Percentiles rank a stretch among this genome's conserved stretches.
phyloP scores from a whole-genome alignment of 2,329 filamentous ascomycete genomes.

The Ascochyta fabae region DNA sequence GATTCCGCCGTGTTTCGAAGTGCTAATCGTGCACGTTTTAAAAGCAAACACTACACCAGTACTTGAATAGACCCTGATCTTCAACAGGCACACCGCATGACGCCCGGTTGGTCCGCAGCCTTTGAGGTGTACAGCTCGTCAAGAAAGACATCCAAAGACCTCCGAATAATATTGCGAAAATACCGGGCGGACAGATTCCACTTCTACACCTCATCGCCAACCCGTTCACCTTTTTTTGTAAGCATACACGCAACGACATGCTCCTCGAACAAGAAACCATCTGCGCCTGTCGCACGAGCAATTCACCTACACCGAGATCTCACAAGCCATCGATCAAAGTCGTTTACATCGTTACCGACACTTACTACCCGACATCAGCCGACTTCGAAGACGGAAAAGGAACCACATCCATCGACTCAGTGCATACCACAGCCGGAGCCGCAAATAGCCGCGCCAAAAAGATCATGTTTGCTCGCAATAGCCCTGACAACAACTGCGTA shows the following conservation, averaged over 20 bases:
- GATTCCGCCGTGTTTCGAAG: background rate
- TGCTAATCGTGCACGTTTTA: background rate
- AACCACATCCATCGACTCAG: background rate
- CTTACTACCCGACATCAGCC: background rate
- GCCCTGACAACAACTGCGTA: slow-evolving; percentile 18
- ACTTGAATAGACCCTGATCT: background rate
- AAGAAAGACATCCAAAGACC: background rate
- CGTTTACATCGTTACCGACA: background rate
- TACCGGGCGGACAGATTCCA: background rate
- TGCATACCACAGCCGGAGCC: background rate
- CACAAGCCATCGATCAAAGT: background rate
- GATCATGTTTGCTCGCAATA: slow-evolving; percentile 5
- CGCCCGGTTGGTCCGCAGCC: background rate
- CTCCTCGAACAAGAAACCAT: background rate
- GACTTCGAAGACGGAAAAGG: background rate
- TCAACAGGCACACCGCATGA: slow-evolving; percentile 5
- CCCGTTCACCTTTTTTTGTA: background rate
- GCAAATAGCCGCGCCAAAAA: background rate
- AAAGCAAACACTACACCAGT: background rate
- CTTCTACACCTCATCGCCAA: background rate
- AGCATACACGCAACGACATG: background rate
- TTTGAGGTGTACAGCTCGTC: slow-evolving; percentile 1
- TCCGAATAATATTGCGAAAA: background rate
- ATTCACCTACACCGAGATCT: background rate
- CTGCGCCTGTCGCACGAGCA: background rate